phyloP scores from a whole-genome alignment of 352 stramenopile genomes.

The Globisporangium solare region DNA sequence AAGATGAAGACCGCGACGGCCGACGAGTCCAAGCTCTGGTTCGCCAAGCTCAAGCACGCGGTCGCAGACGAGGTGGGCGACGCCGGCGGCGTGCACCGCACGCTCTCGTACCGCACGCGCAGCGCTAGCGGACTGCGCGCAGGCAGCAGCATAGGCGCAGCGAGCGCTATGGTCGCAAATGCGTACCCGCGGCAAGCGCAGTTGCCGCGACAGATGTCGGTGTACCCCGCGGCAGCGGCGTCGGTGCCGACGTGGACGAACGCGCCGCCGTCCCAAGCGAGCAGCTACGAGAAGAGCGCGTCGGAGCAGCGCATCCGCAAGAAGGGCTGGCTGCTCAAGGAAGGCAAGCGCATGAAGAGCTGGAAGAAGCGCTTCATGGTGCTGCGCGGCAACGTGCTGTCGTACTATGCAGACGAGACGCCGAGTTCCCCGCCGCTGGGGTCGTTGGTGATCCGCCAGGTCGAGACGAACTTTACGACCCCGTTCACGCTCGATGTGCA shows the following conservation, averaged over 20 bases:
- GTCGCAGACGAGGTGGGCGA: constrained; percentile 1
- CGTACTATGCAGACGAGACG: constrained; percentile 39
- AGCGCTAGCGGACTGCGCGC: constrained; percentile 1
- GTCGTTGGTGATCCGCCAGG: constrained; percentile 19
- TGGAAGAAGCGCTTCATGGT: constrained; percentile 61
- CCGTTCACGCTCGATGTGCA: constrained; percentile 30
- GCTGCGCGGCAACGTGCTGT: constrained; percentile 41
- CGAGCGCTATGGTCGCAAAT: neutral
- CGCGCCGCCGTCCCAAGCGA: neutral
- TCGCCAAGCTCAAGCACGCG: constrained; percentile 37
- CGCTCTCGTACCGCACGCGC: constrained; percentile 12
- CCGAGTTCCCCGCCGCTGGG: constrained; percentile 18
- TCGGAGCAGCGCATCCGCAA: constrained; percentile 10
- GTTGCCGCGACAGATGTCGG: neutral
- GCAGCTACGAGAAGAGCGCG: neutral
- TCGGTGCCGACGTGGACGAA: neutral
- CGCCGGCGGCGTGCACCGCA: neutral
- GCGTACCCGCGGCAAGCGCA: neutral
- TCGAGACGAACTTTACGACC: constrained; percentile 26
- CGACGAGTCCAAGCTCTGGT: constrained; percentile 51
- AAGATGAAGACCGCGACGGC: constrained; percentile 55
- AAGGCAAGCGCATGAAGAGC: constrained; percentile 28
- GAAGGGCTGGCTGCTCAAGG: constrained; percentile 39
- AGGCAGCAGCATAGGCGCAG: too few species aligned
- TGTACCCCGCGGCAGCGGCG: neutral